A percentile compares a stretch with the other conserved stretches of the same genome.
phyloP scores from a whole-genome alignment of 2,329 filamentous ascomycete species.

The Zymoseptoria tritici region DNA sequence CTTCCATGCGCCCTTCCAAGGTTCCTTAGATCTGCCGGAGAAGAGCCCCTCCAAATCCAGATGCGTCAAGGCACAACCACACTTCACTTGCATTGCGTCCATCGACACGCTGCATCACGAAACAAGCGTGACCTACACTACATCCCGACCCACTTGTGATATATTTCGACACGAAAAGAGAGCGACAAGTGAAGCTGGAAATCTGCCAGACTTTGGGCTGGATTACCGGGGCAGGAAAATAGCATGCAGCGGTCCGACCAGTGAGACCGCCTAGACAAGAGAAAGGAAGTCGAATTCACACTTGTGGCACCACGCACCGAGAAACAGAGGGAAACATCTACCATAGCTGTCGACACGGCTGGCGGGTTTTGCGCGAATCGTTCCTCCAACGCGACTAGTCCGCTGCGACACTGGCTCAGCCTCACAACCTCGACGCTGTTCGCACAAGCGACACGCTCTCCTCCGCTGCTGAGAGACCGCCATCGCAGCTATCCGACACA shows the following conservation, averaged over 20 bases:
- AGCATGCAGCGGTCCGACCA: not conserved
- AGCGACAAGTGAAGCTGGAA: not conserved
- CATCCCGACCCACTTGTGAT: not conserved
- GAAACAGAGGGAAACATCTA: not conserved
- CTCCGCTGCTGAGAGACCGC: not conserved
- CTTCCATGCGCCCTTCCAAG: no score
- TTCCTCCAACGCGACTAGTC: not conserved
- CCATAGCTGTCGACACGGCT: not conserved
- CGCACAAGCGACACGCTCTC: not conserved
- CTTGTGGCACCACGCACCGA: not conserved
- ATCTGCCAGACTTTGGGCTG: not conserved
- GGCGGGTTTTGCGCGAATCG: not conserved
- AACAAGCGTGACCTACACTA: not conserved
- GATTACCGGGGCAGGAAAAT: not conserved
- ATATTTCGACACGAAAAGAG: not conserved
- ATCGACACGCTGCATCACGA: not conserved
- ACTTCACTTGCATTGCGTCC: not conserved
- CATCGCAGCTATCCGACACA: not conserved
- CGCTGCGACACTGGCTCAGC: not conserved
- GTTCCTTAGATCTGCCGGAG: not conserved
- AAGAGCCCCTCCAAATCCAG: not conserved
- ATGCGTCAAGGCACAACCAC: not conserved
- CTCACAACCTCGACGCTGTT: not conserved
- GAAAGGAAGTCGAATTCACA: not conserved
- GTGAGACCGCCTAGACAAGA: not conserved